Conservation (phyloP, 768 basidiomycete species). For the Trametes punicea region DNA sequence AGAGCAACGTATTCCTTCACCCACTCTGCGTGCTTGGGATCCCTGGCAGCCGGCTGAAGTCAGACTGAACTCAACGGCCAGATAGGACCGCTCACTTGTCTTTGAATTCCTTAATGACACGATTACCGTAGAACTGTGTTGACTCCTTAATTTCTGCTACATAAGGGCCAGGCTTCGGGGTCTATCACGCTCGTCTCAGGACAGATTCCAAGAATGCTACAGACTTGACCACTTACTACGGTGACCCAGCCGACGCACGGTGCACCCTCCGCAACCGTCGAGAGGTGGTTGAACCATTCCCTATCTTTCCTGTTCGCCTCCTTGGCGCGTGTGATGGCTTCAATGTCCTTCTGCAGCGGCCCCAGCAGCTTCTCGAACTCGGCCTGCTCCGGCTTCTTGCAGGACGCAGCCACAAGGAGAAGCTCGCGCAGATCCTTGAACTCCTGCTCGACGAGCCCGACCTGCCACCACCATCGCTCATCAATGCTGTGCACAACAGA, state of each 20-base stretch:
- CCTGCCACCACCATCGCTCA: too few relatives aligned
- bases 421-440: constrained; percentile 67
- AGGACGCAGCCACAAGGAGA: constrained; percentile 62
- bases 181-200: constrained; percentile 27
- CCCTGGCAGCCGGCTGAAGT: constrained; percentile 44
- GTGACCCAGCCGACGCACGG: constrained; percentile 86
- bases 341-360: constrained; percentile 70
- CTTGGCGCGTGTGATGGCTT: constrained; percentile 75
- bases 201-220: neutral
- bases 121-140: constrained; percentile 83
- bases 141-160: constrained; percentile 85
- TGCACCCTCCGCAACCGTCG: constrained; percentile 77
- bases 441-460: constrained; percentile 60
- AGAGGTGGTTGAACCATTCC: constrained; percentile 81
- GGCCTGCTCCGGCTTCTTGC: constrained; percentile 75
- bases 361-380: constrained; percentile 54
- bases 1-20: constrained; percentile 65
- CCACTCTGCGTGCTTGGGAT: constrained; percentile 88
- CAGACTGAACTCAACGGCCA: neutral
- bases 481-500: too few relatives aligned
- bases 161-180: constrained; percentile 78
- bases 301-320: constrained; percentile 76
- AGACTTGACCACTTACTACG: constrained; percentile 51
- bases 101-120: constrained; percentile 89
- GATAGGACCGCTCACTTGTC: constrained; percentile 58